phyloP scores from a whole-genome alignment of 768 basidiomycete species.

The Tylopilus balloui region DNA sequence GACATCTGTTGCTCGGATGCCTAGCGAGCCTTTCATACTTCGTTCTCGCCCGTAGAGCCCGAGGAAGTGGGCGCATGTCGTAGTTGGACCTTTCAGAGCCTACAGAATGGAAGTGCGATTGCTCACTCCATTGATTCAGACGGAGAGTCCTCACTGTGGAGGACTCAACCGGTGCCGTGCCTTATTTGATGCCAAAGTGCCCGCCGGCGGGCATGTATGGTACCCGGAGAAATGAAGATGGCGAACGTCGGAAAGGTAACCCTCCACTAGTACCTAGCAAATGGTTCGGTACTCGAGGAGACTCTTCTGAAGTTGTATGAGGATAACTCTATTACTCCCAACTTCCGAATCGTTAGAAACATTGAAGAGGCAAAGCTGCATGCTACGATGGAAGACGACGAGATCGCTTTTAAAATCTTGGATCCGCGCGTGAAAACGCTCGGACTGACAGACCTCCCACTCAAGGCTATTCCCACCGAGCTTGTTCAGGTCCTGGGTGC shows the following conservation, averaged over 20 bases:
- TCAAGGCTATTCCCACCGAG: not conserved
- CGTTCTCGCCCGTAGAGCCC: too few species aligned
- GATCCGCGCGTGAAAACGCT: not conserved
- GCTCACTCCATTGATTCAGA: slow-evolving; percentile 4
- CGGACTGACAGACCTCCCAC: not conserved
- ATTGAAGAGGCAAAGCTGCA: slow-evolving; percentile 1
- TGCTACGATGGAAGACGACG: not conserved
- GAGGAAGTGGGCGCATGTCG: too few species aligned
- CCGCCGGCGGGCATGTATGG: slow-evolving; percentile 8
- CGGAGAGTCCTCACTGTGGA: slow-evolving; percentile 32
- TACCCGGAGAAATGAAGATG: not conserved
- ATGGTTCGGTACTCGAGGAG: not conserved
- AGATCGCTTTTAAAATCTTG: not conserved
- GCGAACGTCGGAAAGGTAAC: slow-evolving; percentile 6
- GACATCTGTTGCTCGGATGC: too few species aligned
- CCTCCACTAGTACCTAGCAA: slow-evolving; percentile 1
- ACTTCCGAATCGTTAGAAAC: not conserved
- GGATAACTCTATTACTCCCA: not conserved
- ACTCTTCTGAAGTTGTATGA: not conserved
- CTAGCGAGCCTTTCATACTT: too few species aligned
- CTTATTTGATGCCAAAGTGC: slow-evolving; percentile 20
- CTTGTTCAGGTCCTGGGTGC: slow-evolving; percentile 5
- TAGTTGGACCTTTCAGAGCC: not conserved
- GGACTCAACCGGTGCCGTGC: slow-evolving; percentile 15
- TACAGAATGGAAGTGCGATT: not conserved